phyloP scores from a whole-genome alignment of 257 asterid species.

The Jacaranda copaia region DNA sequence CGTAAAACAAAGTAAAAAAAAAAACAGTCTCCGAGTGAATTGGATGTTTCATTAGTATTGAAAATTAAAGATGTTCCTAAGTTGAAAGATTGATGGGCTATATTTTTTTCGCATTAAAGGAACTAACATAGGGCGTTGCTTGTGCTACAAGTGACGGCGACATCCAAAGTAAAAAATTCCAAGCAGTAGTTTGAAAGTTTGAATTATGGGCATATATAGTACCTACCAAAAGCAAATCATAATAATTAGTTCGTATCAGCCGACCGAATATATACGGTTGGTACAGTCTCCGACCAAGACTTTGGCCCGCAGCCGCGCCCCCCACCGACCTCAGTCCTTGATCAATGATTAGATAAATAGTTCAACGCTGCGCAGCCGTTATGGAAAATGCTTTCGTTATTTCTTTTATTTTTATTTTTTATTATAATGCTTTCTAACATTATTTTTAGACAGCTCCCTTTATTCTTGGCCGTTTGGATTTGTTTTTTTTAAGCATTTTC shows the following conservation, averaged over 20 bases:
- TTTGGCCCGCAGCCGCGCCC: constrained; percentile 5
- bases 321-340: constrained; percentile 9
- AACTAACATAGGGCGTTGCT: not conserved
- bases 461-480: no score
- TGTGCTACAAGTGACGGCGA: not conserved
- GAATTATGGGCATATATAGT: not conserved
- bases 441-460: no score
- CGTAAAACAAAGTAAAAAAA: no score
- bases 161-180: not conserved
- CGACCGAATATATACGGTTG: constrained; percentile 17
- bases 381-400: not conserved
- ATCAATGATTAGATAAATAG: not conserved
- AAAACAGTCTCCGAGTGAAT: no score
- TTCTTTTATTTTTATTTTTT: no score
- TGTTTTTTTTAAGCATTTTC: no score
- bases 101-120: not conserved
- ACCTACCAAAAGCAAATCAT: not conserved
- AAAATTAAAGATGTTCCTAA: no score
- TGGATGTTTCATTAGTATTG: no score
- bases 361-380: constrained; percentile 24
- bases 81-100: no score
- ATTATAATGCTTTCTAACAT: no score
- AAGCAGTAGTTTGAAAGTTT: not conserved
- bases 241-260: not conserved
- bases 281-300: not conserved